phyloP scores from a whole-genome alignment of 2,329 filamentous ascomycete genomes.

The Monosporascus sp. region DNA sequence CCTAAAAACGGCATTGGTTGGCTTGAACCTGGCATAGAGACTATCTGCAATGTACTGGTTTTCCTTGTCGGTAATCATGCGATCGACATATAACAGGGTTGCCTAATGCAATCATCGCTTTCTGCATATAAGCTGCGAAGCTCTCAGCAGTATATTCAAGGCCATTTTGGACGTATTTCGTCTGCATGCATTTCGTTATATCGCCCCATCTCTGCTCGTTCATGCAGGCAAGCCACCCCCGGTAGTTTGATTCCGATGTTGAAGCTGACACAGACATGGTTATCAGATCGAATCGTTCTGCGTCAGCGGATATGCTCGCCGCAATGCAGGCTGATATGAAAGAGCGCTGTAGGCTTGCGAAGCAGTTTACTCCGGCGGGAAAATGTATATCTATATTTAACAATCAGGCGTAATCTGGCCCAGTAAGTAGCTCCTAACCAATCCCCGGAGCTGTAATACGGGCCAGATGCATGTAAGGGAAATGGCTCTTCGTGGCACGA shows the following conservation, averaged over 20 bases:
- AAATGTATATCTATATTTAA: too few relatives aligned
- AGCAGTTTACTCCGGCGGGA: too few relatives aligned
- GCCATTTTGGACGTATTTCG: constrained; percentile 10
- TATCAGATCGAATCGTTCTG: neutral
- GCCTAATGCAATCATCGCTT: constrained; percentile 8
- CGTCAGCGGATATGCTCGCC: neutral
- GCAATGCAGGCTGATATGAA: neutral
- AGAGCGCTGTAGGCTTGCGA: neutral
- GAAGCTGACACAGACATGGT: constrained; percentile 7
- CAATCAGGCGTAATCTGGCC: too few relatives aligned
- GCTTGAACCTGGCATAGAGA: constrained; percentile 10
- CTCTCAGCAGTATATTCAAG: constrained; percentile 10
- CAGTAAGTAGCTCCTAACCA: too few relatives aligned
- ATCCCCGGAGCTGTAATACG: too few relatives aligned
- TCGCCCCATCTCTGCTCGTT: constrained; percentile 15
- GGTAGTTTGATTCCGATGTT: constrained; percentile 7
- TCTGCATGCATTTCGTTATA: constrained; percentile 7
- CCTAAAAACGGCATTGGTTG: constrained; percentile 7
- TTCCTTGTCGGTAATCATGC: constrained; percentile 9
- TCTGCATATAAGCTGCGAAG: constrained; percentile 6
- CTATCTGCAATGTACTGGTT: constrained; percentile 9
- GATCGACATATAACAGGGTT: constrained; percentile 9
- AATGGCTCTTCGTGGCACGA: too few relatives aligned
- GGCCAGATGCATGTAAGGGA: too few relatives aligned
- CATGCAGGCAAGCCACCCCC: constrained; percentile 8